phyloP scores from a whole-genome alignment of 495 filamentous ascomycete genomes.

The Daldinia concentrica region DNA sequence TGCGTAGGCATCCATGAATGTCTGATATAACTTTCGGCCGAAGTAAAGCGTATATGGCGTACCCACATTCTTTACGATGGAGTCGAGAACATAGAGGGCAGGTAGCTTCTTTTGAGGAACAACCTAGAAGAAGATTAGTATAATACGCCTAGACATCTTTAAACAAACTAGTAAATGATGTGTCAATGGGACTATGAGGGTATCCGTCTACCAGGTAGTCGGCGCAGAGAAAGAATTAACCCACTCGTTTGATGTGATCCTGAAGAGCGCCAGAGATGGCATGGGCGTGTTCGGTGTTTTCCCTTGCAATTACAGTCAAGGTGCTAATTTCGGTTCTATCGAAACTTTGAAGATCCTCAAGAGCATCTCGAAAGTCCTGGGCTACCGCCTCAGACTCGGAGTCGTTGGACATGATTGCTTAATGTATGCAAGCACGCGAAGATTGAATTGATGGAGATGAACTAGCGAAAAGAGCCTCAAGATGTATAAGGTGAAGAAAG shows the following conservation, averaged over 20 bases:
- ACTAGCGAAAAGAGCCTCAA: slow-evolving; percentile 23
- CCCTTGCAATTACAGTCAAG: slow-evolving; percentile 93
- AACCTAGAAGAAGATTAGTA: slow-evolving; percentile 65
- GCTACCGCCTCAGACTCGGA: slow-evolving; percentile 87
- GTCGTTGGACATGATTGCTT: slow-evolving; percentile 71
- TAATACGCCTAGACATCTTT: not conserved
- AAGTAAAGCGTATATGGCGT: slow-evolving; percentile 96
- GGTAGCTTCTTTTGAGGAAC: slow-evolving; percentile 87
- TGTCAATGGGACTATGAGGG: slow-evolving; percentile 3
- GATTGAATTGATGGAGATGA: slow-evolving; percentile 17
- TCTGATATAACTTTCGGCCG: slow-evolving; percentile 87
- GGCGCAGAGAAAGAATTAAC: slow-evolving; percentile 46
- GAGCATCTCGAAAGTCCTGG: slow-evolving; percentile 90
- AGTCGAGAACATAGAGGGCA: slow-evolving; percentile 97
- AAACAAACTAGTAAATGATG: not conserved
- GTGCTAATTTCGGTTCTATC: slow-evolving; percentile 93
- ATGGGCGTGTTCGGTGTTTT: slow-evolving; percentile 92
- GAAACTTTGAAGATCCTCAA: slow-evolving; percentile 89
- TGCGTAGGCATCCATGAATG: slow-evolving; percentile 95
- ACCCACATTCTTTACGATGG: slow-evolving; percentile 97
- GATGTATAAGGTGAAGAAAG: slow-evolving; percentile 8
- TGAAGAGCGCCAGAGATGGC: slow-evolving; percentile 89
- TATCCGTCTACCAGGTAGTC: slow-evolving; percentile 7
- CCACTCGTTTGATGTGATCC: slow-evolving; percentile 92
- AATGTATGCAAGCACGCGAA: slow-evolving; percentile 27